Conservation (phyloP, 345 rosid species). For the Boechera stricta region DNA sequence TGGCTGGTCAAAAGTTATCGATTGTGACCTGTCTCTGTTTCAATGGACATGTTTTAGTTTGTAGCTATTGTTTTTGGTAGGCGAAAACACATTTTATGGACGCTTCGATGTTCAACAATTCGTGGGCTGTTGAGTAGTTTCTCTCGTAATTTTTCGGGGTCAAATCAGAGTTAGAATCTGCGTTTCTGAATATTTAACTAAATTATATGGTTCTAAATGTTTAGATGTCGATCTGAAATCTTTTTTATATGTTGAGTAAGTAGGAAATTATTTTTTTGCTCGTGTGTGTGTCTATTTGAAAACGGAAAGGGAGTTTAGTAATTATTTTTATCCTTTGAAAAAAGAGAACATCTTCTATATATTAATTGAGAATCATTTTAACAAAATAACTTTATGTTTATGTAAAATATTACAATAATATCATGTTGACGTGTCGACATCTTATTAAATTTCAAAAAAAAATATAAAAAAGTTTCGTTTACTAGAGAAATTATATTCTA, state of each 20-base stretch:
- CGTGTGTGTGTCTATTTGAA: too few species aligned
- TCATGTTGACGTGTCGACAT: too few species aligned
- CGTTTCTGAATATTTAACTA: neutral
- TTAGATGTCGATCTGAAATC: neutral
- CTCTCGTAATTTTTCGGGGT: neutral
- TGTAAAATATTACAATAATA: too few species aligned
- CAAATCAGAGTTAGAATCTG: neutral
- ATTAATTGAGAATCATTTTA: too few species aligned
- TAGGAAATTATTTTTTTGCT: too few species aligned
- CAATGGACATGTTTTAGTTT: slow-evolving; percentile 25
- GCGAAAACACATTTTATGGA: slow-evolving; percentile 14
- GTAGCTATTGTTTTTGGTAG: slow-evolving; percentile 27
- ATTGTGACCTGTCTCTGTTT: neutral
- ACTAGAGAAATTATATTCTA: too few species aligned
- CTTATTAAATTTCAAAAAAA: too few species aligned
- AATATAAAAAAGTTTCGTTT: too few species aligned
- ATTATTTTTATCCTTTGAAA: too few species aligned
- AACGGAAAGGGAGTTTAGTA: too few species aligned
- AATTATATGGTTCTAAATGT: neutral
- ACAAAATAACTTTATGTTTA: too few species aligned
- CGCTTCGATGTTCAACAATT: neutral
- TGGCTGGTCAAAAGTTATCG: neutral
- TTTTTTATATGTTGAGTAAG: neutral
- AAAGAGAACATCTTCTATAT: too few species aligned
- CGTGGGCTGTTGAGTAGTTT: neutral